phyloP scores from a whole-genome alignment of 2,329 filamentous ascomycete species.

The Salinomyces thailandicus region DNA sequence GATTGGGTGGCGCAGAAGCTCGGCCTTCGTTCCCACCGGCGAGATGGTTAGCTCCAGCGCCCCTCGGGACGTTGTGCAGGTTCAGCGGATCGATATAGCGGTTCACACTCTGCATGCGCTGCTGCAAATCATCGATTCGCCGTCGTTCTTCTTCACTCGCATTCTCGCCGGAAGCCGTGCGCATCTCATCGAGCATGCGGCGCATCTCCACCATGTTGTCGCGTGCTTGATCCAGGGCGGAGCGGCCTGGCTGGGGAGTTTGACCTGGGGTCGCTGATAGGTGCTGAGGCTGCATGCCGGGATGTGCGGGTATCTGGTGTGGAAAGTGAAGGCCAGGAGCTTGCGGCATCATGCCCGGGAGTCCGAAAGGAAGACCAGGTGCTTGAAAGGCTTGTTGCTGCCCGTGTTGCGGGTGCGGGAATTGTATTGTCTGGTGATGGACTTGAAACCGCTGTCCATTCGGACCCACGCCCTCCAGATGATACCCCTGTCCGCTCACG shows the following conservation, averaged over 20 bases:
- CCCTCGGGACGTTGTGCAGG: conserved; percentile 2
- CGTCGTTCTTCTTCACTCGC: conserved; percentile 13
- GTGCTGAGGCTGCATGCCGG: background rate
- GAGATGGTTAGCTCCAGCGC: too few species aligned
- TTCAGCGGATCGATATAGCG: conserved; percentile 22
- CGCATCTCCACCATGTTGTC: conserved; percentile 24
- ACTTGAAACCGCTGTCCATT: conserved; percentile 22
- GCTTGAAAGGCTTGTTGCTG: conserved; percentile 7
- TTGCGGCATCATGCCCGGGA: conserved; percentile 19
- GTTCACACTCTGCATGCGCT: conserved; percentile 16
- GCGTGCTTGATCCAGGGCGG: conserved; percentile 22
- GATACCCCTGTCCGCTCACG: conserved; percentile 17
- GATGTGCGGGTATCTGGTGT: conserved; percentile 7
- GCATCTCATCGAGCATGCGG: conserved; percentile 21
- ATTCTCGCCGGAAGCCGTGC: conserved; percentile 5
- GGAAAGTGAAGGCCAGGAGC: conserved; percentile 19
- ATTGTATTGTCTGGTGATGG: conserved; percentile 16
- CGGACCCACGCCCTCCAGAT: conserved; percentile 20
- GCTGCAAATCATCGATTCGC: conserved; percentile 15
- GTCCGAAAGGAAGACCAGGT: conserved; percentile 11
- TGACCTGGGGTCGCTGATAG: background rate
- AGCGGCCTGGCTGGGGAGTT: conserved; percentile 1
- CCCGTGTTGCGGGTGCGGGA: conserved; percentile 2
- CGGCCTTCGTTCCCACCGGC: background rate
- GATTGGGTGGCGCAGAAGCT: background rate